Conservation (phyloP, 1,139 yeast genomes). For the Scheffersomyces titani region DNA sequence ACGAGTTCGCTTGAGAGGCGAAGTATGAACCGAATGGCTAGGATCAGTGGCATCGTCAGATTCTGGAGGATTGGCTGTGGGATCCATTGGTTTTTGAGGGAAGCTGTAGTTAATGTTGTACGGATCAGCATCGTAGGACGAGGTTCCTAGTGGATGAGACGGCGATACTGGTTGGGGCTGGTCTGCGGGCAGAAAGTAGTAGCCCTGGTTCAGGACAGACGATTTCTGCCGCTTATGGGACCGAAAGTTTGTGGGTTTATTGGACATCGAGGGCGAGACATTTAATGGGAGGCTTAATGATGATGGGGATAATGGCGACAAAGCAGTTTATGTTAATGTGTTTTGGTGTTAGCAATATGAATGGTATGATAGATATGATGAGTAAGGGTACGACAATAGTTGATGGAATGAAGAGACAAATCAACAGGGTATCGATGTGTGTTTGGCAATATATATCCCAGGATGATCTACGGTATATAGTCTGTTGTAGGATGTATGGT, state of each 20-base stretch:
- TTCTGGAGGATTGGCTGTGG: neutral
- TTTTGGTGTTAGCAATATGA: neutral
- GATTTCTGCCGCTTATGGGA: conserved; percentile 48
- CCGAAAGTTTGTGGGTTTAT: conserved; percentile 8
- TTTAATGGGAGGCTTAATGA: neutral
- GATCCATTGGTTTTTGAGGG: conserved; percentile 8
- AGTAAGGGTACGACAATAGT: neutral
- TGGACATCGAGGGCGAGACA: neutral
- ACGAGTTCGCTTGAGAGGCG: conserved; percentile 10
- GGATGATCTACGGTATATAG: too few relatives aligned
- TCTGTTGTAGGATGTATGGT: too few relatives aligned
- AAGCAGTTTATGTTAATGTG: neutral
- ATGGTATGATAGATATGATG: neutral
- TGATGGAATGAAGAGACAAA: neutral
- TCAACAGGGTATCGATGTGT: neutral
- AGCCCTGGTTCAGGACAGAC: conserved; percentile 37
- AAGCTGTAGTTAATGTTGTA: conserved; percentile 13
- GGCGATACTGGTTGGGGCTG: conserved; percentile 4
- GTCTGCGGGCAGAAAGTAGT: conserved; percentile 24
- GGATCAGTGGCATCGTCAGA: conserved; percentile 6
- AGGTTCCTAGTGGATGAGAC: neutral
- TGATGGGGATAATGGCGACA: neutral
- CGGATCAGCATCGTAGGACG: conserved; percentile 11
- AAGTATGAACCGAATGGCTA: conserved; percentile 10
- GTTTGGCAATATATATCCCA: neutral